These are phyloP conservation scores for Blastobotrys niveus DNA, from an alignment of 1,139 yeast species.

Conservation along the genomic window DNA sequence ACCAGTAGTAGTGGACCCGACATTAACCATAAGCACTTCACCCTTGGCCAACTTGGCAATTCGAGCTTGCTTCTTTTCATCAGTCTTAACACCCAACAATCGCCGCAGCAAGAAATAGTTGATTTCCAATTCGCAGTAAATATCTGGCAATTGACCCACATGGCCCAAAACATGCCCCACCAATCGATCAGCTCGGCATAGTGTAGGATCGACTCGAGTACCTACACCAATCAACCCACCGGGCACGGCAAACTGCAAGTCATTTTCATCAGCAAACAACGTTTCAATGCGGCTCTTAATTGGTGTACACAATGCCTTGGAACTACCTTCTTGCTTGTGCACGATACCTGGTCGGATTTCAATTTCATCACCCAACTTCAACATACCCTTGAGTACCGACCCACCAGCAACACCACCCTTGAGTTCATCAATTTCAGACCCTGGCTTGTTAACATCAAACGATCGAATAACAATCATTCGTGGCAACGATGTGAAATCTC, in stretches of 20 bases:
- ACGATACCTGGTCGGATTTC: constrained; percentile 99
- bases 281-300: constrained; percentile 92
- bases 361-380: constrained; percentile 94
- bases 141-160: constrained; percentile 89
- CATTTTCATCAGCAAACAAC: constrained; percentile 95
- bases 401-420: constrained; percentile 99
- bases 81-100: constrained; percentile 96
- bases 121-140: constrained; percentile 95
- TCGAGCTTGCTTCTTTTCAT: constrained; percentile 95
- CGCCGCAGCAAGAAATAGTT: constrained; percentile 95
- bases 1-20: constrained; percentile 99
- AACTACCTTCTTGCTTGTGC: constrained; percentile 75
- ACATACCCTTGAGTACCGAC: constrained; percentile 92
- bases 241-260: constrained; percentile 97
- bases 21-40: constrained; percentile 97
- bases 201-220: constrained; percentile 96
- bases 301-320: constrained; percentile 92
- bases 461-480: constrained; percentile 96
- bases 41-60: constrained; percentile 90
- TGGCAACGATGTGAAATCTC: constrained; percentile 93
- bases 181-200: constrained; percentile 98
- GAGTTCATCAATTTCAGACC: constrained; percentile 93
- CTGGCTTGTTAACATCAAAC: constrained; percentile 98
- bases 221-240: constrained; percentile 99
- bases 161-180: constrained; percentile 99